phyloP scores from a whole-genome alignment of 2,329 filamentous ascomycete species.

The Leptographium galeiforme region DNA sequence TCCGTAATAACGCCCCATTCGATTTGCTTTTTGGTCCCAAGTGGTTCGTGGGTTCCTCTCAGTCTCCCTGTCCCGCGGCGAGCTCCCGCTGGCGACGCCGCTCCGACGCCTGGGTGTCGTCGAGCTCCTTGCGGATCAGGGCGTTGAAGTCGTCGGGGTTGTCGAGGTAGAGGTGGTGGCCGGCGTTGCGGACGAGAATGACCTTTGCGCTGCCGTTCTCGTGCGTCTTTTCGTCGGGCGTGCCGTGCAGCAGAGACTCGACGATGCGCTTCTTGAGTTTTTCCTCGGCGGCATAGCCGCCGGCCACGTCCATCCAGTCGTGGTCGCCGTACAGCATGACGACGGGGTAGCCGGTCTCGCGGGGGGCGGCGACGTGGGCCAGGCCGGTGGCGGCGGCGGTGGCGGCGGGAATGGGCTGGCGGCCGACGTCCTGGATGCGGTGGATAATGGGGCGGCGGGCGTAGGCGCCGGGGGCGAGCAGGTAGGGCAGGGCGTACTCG shows the following conservation, averaged over 20 bases:
- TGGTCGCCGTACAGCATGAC: conserved; percentile 95
- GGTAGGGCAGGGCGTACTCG: conserved; percentile 84
- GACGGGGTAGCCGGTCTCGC: conserved; percentile 61
- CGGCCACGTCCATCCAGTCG: conserved; percentile 96
- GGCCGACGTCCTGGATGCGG: conserved; percentile 72
- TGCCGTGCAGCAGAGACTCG: conserved; percentile 46
- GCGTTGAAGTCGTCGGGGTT: conserved; percentile 45
- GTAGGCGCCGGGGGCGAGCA: conserved; percentile 86
- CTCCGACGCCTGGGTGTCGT: conserved; percentile 27
- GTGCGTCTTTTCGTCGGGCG: conserved; percentile 49
- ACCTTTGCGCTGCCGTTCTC: conserved; percentile 80
- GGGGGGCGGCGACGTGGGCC: conserved; percentile 14
- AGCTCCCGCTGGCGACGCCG: conserved; percentile 4
- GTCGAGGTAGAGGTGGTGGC: conserved; percentile 47
- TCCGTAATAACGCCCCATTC: too few relatives aligned
- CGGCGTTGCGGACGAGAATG: conserved; percentile 52
- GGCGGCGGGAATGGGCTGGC: conserved; percentile 41
- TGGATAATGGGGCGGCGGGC: conserved; percentile 79
- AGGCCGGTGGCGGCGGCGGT: conserved; percentile 12
- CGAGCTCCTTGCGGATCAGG: conserved; percentile 37
- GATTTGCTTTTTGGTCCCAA: neutral
- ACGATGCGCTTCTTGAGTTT: conserved; percentile 58
- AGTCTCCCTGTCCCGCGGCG: neutral
- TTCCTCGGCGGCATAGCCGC: conserved; percentile 67
- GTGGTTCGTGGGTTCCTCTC: neutral